Conservation (phyloP, 2,329 filamentous ascomycete species). For the Drechslera avenae region DNA sequence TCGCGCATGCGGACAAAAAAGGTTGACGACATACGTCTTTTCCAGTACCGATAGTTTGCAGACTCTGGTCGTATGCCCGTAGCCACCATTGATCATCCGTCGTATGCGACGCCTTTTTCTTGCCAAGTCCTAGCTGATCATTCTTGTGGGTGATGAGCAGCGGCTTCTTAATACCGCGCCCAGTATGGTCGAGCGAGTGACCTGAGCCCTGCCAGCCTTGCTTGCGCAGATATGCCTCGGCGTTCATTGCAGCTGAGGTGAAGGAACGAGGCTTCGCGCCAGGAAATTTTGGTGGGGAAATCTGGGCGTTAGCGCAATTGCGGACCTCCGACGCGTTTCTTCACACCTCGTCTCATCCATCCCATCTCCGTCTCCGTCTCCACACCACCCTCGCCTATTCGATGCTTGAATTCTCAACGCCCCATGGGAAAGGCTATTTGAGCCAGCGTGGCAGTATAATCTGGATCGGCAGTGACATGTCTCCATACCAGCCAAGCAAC, state of each 20-base stretch:
- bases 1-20: background rate
- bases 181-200: conserved; percentile 80
- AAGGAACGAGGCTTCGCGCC: conserved; percentile 9
- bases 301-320: conserved; percentile 14
- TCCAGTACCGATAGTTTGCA: conserved; percentile 65
- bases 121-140: conserved; percentile 80
- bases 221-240: conserved; percentile 77
- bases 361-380: background rate
- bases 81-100: conserved; percentile 93
- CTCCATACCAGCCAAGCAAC: background rate
- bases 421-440: background rate
- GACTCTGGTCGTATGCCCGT: conserved; percentile 87
- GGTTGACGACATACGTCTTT: conserved; percentile 26
- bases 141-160: conserved; percentile 82
- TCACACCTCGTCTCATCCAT: background rate
- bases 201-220: conserved; percentile 92
- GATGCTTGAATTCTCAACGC: background rate
- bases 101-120: conserved; percentile 62
- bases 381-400: background rate
- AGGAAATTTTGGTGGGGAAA: conserved; percentile 28
- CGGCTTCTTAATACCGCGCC: conserved; percentile 79
- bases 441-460: background rate
- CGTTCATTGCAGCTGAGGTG: conserved; percentile 67
- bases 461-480: background rate
- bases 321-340: conserved; percentile 11